Percentiles rank a stretch among this genome's conserved stretches.
phyloP scores from a whole-genome alignment of 192 early-diverging fungal genomes.

The Coemansia erecta region DNA sequence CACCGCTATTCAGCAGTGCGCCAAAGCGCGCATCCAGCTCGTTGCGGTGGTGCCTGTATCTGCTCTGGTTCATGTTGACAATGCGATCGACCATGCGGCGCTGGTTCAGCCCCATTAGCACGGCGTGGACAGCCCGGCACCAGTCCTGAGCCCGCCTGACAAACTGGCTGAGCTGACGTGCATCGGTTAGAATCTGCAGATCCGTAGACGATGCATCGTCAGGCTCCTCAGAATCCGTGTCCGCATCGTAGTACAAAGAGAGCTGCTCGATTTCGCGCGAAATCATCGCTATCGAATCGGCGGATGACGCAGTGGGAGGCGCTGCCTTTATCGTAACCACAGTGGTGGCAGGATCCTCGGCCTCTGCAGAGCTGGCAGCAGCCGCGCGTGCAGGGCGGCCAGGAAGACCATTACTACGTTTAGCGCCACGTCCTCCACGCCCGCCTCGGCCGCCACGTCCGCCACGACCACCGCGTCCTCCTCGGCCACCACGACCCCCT shows the following conservation, averaged over 20 bases:
- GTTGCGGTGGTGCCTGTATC: constrained; percentile 34
- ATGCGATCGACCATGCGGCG: constrained; percentile 19
- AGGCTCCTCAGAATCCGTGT: not conserved
- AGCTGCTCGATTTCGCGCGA: constrained; percentile 32
- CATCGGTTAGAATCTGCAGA: constrained; percentile 35
- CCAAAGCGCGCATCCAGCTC: constrained; percentile 29
- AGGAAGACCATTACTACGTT: not conserved
- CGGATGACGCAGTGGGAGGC: not conserved
- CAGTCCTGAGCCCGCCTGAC: constrained; percentile 44
- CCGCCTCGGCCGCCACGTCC: constrained; percentile 10
- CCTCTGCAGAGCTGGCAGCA: no score
- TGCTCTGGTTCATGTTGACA: constrained; percentile 19
- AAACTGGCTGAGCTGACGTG: constrained; percentile 49
- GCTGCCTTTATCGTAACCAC: no score
- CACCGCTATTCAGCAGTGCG: constrained; percentile 4
- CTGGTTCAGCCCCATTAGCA: constrained; percentile 32
- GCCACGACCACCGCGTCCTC: constrained; percentile 9
- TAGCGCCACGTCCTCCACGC: constrained; percentile 10
- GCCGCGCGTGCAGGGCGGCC: not conserved
- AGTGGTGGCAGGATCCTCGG: not conserved
- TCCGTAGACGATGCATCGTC: constrained; percentile 14
- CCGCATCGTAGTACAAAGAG: constrained; percentile 10
- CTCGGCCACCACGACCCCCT: constrained; percentile 10
- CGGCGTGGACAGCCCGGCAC: constrained; percentile 43
- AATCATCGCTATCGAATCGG: constrained; percentile 15